Percentiles rank a stretch among this genome's conserved stretches.
Evolutionary conservation across 352 stramenopile species (phyloP).

Genomic region (Globisporangium barbulae): DNA sequence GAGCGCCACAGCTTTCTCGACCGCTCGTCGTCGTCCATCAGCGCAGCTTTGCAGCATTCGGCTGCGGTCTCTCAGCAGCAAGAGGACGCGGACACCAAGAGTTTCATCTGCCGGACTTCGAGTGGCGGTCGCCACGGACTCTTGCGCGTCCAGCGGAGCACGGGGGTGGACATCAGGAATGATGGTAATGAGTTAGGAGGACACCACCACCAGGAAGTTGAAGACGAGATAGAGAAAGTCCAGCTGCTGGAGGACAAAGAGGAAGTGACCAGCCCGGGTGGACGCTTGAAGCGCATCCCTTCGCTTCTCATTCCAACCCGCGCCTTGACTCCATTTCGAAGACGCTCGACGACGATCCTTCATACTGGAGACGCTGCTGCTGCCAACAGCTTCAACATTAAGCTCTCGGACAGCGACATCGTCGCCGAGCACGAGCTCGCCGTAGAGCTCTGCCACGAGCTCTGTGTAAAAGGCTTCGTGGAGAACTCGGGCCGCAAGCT

Average conservation of each 20-base stretch:
- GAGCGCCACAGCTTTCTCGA: conserved; percentile 18
- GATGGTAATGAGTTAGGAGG: not conserved
- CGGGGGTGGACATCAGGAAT: conserved; percentile 7
- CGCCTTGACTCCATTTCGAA: conserved; percentile 12
- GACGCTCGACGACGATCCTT: conserved; percentile 6
- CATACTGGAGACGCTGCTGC: not conserved
- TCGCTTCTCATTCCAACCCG: not conserved
- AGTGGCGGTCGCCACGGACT: conserved; percentile 21
- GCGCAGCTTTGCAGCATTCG: not conserved
- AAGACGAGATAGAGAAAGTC: conserved; percentile 5
- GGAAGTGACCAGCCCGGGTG: not conserved
- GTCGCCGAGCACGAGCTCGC: conserved; percentile 52
- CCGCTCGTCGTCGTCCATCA: not conserved
- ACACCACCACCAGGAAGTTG: not conserved
- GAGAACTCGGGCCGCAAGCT: conserved; percentile 53
- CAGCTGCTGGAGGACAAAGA: conserved; percentile 10
- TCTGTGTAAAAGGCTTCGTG: conserved; percentile 70
- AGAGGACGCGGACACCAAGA: conserved; percentile 20
- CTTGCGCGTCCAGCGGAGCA: conserved; percentile 24
- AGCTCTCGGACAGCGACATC: conserved; percentile 23
- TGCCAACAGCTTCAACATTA: conserved; percentile 12
- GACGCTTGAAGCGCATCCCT: not conserved
- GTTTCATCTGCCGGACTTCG: conserved; percentile 26
- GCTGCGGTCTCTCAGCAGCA: not conserved
- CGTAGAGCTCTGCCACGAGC: conserved; percentile 68